Evolutionary conservation across 2,329 filamentous ascomycete genomes (phyloP).

Genomic region (Rhinocladiella similis): DNA sequence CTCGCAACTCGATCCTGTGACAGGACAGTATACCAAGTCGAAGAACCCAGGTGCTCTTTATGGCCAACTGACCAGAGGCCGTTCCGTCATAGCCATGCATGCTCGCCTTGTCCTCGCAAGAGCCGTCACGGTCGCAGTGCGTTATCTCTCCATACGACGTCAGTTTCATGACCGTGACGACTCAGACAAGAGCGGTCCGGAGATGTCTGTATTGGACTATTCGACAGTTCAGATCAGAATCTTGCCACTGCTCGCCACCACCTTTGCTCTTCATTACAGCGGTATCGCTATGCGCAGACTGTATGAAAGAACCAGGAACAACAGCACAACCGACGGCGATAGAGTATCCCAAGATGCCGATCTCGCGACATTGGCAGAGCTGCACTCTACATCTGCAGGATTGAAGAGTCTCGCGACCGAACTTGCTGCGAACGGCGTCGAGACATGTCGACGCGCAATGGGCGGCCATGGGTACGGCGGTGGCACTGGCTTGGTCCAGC

Average conservation of each 20-base stretch:
- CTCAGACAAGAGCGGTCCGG: constrained; percentile 33
- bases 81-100: constrained; percentile 44
- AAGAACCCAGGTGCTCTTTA: constrained; percentile 51
- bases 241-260: constrained; percentile 52
- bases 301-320: constrained; percentile 47
- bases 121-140: constrained; percentile 53
- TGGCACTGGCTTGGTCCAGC: constrained; percentile 55
- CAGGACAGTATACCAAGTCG: constrained; percentile 44
- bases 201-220: constrained; percentile 52
- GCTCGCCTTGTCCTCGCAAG: constrained; percentile 53
- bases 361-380: constrained; percentile 61
- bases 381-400: constrained; percentile 74
- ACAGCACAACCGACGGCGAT: constrained; percentile 42
- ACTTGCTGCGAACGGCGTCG: constrained; percentile 72
- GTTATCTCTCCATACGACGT: constrained; percentile 50
- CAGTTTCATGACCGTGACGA: constrained; percentile 53
- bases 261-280: constrained; percentile 49
- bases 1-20: constrained; percentile 47
- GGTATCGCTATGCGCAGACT: constrained; percentile 47
- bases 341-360: constrained; percentile 38
- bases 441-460: constrained; percentile 71
- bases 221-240: constrained; percentile 55
- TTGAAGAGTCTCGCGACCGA: constrained; percentile 72
- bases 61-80: constrained; percentile 43
- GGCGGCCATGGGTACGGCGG: constrained; percentile 62